Conservation (phyloP, 2,329 filamentous ascomycete genomes). For the Dactylellina drechsleri region DNA sequence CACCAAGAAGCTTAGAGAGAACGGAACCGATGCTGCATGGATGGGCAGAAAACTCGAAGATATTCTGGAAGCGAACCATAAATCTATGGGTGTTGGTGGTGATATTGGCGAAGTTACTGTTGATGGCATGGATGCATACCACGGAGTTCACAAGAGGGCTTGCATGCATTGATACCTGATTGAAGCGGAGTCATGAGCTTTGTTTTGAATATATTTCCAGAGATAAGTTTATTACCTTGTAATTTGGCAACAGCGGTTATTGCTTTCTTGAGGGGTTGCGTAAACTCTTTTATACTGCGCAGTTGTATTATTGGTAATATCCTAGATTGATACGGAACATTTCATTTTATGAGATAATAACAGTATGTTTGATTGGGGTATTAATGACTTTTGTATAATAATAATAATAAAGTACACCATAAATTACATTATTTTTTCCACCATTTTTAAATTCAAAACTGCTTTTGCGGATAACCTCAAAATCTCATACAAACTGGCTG, state of each 20-base stretch:
- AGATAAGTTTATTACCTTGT: conserved; percentile 10
- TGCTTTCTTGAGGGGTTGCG: no score
- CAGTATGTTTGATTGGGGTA: no score
- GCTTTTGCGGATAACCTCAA: no score
- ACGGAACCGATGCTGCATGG: conserved; percentile 60
- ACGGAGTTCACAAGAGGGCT: conserved; percentile 51
- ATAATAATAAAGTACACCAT: no score
- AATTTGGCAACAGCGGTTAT: conserved; percentile 3
- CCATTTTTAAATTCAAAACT: no score
- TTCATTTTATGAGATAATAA: no score
- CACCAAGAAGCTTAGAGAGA: conserved; percentile 77
- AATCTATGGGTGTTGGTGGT: conserved; percentile 52
- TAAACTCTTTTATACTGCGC: no score
- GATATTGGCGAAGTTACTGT: conserved; percentile 38
- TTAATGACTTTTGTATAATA: no score
- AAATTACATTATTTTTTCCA: no score
- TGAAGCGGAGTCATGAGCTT: not conserved
- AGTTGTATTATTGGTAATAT: conserved; percentile 6
- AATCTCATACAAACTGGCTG: no score
- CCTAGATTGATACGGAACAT: not conserved
- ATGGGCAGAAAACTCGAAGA: conserved; percentile 41
- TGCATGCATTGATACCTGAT: conserved; percentile 42
- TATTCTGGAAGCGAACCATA: conserved; percentile 35
- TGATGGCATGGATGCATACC: conserved; percentile 42
- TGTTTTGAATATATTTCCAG: conserved; percentile 28